Base-by-base conservation (phyloP, 2,329 filamentous ascomycete species). In the Calonectria fujianensis region DNA sequence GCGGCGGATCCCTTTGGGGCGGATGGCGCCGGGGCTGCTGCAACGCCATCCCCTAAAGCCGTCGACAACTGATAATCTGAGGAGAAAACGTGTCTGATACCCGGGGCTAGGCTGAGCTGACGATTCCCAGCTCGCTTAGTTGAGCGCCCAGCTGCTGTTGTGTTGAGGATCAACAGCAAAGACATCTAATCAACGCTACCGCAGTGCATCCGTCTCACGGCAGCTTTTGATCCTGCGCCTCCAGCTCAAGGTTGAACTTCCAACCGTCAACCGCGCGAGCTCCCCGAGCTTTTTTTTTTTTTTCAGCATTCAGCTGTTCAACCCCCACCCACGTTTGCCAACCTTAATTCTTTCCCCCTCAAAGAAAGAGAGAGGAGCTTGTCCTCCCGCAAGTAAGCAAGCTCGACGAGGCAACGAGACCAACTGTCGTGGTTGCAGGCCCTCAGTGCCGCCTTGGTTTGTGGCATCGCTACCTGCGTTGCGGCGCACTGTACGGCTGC, bases 401-500 rank as follows among this genome's bases (percentile, higher is more conserved):
- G 51, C 73, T 39, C 65, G 51, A 52, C 45, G 32, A 37, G 32
- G 45, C 69, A 66, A 65, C 37, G 45, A 73, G 29, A 52, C 61
- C 66, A 70, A 68, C 48, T 63, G 69, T 59, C 59, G 65, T 41
- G 70, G 51, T 45, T 37, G 35, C 61, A 65, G 32, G 54, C 63
- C 20, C 51, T 39, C 65, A 45, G 45, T 29, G 54, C 54, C 48
- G 51, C 67, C 52, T 59, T 67, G 69, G 67, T 64, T 64, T 51
- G 57, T 73, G 59, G 66, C 66, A 69, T 69, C 71, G 59, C 71
- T 54, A 52, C 59, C 66, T 74, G 51, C 74, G 74, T 75, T 69
- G 54, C 52, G 65, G 77, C 80, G 80, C 80, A 81, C 80, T 81
- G 80, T 81, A 78, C 78, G 68, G 73, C 74, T 65, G 68, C 76